Evolutionary conservation across 257 asterid genomes (phyloP).

Genomic region (Penstemon eatonii): DNA sequence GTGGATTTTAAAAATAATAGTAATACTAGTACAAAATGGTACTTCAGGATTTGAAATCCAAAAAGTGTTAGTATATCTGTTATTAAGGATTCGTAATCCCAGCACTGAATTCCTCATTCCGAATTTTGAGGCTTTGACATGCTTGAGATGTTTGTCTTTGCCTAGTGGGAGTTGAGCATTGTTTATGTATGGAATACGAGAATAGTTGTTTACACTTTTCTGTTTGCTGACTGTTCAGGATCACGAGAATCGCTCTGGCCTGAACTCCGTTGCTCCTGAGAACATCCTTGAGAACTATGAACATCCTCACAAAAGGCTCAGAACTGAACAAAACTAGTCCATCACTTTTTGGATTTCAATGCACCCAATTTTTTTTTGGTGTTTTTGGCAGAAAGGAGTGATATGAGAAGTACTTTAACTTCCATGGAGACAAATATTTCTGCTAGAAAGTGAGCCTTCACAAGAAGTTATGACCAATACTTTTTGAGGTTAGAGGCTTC

Average conservation of each 20-base stretch:
- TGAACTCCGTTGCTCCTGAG: slow-evolving; percentile 26
- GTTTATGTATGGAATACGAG: no score
- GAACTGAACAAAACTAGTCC: slow-evolving; percentile 33
- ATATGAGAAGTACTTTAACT: neutral
- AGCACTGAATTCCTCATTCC: no score
- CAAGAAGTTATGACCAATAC: neutral
- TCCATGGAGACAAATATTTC: neutral
- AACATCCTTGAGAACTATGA: slow-evolving; percentile 28
- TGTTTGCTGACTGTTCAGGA: slow-evolving; percentile 17
- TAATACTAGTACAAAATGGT: no score
- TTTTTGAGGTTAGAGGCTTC: slow-evolving; percentile 36
- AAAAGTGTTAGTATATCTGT: no score
- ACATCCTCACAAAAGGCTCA: slow-evolving; percentile 44
- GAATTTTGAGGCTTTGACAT: neutral
- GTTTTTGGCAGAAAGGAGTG: slow-evolving; percentile 13
- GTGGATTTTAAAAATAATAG: no score
- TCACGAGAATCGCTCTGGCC: slow-evolving; percentile 26
- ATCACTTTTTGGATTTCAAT: slow-evolving; percentile 2
- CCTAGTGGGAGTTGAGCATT: neutral
- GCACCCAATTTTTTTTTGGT: neutral
- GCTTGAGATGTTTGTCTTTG: neutral
- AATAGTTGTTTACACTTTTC: neutral
- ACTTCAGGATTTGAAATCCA: no score
- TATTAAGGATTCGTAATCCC: no score
- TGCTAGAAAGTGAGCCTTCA: neutral